phyloP scores from a whole-genome alignment of 31 red algal species.

The Odonthalia washingtoniensis region DNA sequence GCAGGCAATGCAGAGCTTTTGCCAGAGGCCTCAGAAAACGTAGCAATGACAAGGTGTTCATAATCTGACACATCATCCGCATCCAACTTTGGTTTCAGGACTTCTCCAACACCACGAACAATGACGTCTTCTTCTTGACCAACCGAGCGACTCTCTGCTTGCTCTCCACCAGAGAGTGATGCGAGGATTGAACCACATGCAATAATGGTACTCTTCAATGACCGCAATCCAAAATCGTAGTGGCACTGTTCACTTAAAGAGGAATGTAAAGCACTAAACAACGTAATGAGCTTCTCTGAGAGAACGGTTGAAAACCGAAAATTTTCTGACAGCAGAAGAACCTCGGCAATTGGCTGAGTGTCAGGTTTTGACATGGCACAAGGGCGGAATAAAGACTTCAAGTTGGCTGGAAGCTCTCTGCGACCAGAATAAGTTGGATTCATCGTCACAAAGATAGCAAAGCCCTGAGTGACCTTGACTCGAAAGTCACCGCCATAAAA shows the following conservation, averaged over 20 bases:
- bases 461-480: constrained; percentile 50
- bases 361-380: constrained; percentile 83
- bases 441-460: constrained; percentile 85
- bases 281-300: constrained; percentile 52
- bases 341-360: constrained; percentile 72
- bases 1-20: constrained; percentile 42
- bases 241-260: constrained; percentile 53
- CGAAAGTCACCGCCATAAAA: constrained; percentile 70
- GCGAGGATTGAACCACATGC: constrained; percentile 58
- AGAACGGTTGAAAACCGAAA: constrained; percentile 55
- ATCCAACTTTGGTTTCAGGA: constrained; percentile 79
- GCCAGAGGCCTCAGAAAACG: constrained; percentile 55
- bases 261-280: constrained; percentile 55
- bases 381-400: constrained; percentile 83
- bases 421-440: constrained; percentile 88
- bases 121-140: constrained; percentile 62
- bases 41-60: constrained; percentile 41
- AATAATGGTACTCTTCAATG: constrained; percentile 68
- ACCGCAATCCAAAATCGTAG: constrained; percentile 85
- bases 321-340: constrained; percentile 67
- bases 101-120: constrained; percentile 74
- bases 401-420: constrained; percentile 78
- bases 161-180: too few relatives aligned
- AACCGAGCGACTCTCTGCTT: background rate
- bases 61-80: constrained; percentile 55